phyloP scores from a whole-genome alignment of 345 rosid genomes.

The Moricandia arvensis region DNA sequence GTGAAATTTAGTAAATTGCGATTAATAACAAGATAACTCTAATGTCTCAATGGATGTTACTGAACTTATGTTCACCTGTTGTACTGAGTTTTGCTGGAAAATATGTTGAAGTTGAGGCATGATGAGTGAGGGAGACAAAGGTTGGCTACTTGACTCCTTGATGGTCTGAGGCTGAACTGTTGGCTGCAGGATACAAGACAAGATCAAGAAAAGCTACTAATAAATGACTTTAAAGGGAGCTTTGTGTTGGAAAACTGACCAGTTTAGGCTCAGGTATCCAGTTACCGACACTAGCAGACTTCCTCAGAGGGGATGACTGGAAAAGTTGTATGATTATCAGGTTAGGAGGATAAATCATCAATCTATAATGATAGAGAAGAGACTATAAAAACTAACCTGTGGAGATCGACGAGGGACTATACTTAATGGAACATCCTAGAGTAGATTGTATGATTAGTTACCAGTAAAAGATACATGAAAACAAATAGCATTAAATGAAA shows the following conservation, averaged over 20 bases:
- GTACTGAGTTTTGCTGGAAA: constrained; percentile 78
- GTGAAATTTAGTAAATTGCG: constrained; percentile 7
- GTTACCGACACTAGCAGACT: constrained; percentile 96
- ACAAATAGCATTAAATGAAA: constrained; percentile 23
- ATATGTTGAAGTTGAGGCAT: constrained; percentile 89
- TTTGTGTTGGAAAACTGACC: constrained; percentile 27
- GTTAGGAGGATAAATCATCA: constrained; percentile 17
- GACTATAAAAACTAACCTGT: constrained; percentile 60
- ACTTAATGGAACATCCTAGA: constrained; percentile 84
- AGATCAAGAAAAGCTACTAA: neutral
- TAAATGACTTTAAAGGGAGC: neutral
- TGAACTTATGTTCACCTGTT: constrained; percentile 58
- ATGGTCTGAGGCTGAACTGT: constrained; percentile 52
- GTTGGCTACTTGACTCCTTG: constrained; percentile 52
- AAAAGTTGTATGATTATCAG: constrained; percentile 31
- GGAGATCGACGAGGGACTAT: constrained; percentile 77
- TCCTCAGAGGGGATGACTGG: constrained; percentile 84
- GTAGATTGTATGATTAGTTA: constrained; percentile 52
- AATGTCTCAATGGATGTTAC: neutral
- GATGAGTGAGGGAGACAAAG: constrained; percentile 44
- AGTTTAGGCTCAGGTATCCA: constrained; percentile 74
- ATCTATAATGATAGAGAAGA: constrained; percentile 21
- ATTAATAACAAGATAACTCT: neutral
- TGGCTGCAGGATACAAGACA: constrained; percentile 48
- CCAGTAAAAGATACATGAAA: constrained; percentile 13